These are phyloP conservation scores for Phyllosticta ampelicida DNA, from an alignment of 2,329 filamentous ascomycete species.

Conservation along the genomic window DNA sequence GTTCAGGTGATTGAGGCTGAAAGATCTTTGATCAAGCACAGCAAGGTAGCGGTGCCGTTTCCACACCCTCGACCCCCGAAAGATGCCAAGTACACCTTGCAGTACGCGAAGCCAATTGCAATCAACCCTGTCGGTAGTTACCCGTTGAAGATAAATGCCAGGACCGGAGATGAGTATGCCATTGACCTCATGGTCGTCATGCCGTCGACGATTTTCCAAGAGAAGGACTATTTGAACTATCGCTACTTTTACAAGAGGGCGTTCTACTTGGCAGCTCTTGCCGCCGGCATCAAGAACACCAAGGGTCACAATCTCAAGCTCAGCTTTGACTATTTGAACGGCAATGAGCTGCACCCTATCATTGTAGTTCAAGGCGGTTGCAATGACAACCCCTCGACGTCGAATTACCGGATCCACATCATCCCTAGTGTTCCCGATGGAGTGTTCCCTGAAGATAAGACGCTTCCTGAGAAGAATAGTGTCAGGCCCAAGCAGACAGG, in stretches of 20 bases:
- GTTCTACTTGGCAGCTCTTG: conserved; percentile 78
- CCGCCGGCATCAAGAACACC: conserved; percentile 54
- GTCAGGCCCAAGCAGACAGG: conserved; percentile 47
- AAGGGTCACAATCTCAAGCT: conserved; percentile 46
- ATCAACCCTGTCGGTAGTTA: conserved; percentile 89
- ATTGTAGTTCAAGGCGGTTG: conserved; percentile 36
- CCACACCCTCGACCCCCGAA: conserved; percentile 67
- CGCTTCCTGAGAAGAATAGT: conserved; percentile 58
- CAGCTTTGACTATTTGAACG: conserved; percentile 56
- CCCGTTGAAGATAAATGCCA: conserved; percentile 61
- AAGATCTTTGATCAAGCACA: conserved; percentile 53
- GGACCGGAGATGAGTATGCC: conserved; percentile 46
- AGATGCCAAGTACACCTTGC: conserved; percentile 71
- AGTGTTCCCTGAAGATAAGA: conserved; percentile 61
- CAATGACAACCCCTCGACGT: conserved; percentile 26
- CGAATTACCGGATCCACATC: conserved; percentile 50
- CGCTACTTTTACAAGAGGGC: conserved; percentile 92
- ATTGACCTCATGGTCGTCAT: conserved; percentile 85
- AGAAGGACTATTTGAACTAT: conserved; percentile 88
- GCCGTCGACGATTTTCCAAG: conserved; percentile 67
- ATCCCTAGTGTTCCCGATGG: conserved; percentile 61
- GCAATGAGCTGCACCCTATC: conserved; percentile 67
- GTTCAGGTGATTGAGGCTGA: conserved; percentile 59
- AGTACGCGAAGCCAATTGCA: conserved; percentile 62
- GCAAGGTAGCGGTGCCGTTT: conserved; percentile 68